Base-by-base conservation (phyloP, 2,329 filamentous ascomycete species). In the Sclerotinia spermophila region DNA sequence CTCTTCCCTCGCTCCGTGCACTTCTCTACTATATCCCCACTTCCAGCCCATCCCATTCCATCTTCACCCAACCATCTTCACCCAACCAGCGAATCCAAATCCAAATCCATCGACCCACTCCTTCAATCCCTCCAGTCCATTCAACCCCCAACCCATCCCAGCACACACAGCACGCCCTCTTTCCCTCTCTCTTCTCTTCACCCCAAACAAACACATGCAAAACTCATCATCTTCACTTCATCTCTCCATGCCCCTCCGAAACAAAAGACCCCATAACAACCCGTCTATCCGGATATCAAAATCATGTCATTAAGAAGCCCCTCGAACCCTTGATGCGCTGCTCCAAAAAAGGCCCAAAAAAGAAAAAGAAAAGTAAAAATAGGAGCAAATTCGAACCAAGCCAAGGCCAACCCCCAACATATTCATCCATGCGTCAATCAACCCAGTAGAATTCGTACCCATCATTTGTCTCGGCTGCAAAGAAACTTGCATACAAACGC, bases 261-360 rank as follows among this genome's bases (percentile, higher is more conserved):
- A 60, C 3, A 27, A 35, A 53, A 53, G n/a, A 21, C 44, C 61
- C 45, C 33, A 40, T 53, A 53, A 53, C 13, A 27, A 27, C 45
- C 61, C 33, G 45, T 65, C 61, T 65, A 65, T 53, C 33, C 61
- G 45, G 61, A 65, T 65, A 65, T 65, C 61, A 65, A 65, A 65
- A 53, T 65, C 61, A 53, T 53, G 61, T 65, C 61, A 51, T 65
- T 65, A 65, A 65, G 40, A 24, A 30, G 7, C 61, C 61, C 45
- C 33, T 38, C n/a, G 21, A 53, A 65, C n/a, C 45, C 44, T 45
- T 45, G 42, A 45, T 62, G 40, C 58, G 15, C 40, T 53, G n/a
- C 48, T 53, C 48, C 48, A n/a, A 17, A 53, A 17, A 53, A 53
- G 27, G n/a, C 17, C n/a, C 5, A 53, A 53, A 53, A 53, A 53